Conservation (phyloP, 2,329 filamentous ascomycete species). For the Laburnicola sp. region DNA sequence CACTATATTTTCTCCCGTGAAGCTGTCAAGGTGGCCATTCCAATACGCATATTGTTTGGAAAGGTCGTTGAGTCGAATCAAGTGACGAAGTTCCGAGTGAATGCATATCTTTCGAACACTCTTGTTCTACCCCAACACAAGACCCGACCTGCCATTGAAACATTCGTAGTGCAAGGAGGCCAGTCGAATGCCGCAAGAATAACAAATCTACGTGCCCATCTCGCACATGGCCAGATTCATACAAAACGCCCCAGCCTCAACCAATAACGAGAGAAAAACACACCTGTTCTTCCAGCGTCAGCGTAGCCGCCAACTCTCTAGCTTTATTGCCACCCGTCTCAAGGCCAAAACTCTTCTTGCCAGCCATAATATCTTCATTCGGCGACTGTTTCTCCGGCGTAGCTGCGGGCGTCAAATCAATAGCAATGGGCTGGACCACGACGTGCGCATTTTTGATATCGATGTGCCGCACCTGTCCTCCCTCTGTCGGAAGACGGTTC, state of each 20-base stretch:
- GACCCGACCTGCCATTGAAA: not conserved
- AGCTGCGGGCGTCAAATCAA: slow-evolving; percentile 32
- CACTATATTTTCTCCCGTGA: too few relatives aligned
- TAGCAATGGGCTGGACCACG: slow-evolving; percentile 35
- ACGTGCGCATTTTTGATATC: slow-evolving; percentile 40
- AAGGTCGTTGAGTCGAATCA: too few relatives aligned
- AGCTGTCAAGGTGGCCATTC: too few relatives aligned
- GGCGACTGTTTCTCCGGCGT: slow-evolving; percentile 33
- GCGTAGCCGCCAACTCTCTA: slow-evolving; percentile 38
- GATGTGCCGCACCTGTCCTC: slow-evolving; percentile 25
- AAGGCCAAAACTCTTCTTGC: slow-evolving; percentile 38
- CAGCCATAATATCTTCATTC: slow-evolving; percentile 34
- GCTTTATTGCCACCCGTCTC: slow-evolving; percentile 41
- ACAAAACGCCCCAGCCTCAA: slow-evolving; percentile 9
- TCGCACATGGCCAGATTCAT: not conserved
- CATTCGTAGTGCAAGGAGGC: not conserved
- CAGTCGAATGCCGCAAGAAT: slow-evolving; percentile 1
- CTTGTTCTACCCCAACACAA: not conserved
- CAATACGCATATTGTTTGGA: too few relatives aligned
- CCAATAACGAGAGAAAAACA: slow-evolving; percentile 19
- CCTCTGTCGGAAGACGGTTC: slow-evolving; percentile 31
- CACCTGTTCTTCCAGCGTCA: slow-evolving; percentile 47
- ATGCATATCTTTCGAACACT: too few relatives aligned
- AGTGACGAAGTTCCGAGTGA: too few relatives aligned
- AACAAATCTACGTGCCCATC: slow-evolving; percentile 8